Percentiles rank a stretch among this genome's conserved stretches.
These are phyloP conservation scores for Gracilariopsis chorda DNA, from an alignment of 23 red algal genomes.

Conservation along the genomic window DNA sequence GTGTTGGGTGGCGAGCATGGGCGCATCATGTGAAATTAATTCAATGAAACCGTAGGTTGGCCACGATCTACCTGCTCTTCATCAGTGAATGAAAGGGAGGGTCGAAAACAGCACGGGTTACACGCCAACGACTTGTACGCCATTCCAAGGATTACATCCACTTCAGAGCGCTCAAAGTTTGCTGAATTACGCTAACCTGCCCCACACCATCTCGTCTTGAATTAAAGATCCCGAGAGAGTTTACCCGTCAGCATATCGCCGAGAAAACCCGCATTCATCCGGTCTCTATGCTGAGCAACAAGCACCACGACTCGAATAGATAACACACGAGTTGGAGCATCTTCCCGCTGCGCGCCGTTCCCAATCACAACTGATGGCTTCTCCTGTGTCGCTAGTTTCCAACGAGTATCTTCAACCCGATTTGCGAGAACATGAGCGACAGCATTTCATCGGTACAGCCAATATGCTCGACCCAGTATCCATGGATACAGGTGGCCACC, in stretches of 20 bases:
- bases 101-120: conserved; percentile 91
- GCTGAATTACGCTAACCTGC: conserved; percentile 40
- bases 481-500: too few species aligned
- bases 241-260: conserved; percentile 59
- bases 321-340: conserved; percentile 40
- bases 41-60: too few species aligned
- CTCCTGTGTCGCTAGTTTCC: background rate
- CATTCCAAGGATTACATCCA: conserved; percentile 95
- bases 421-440: conserved; percentile 41
- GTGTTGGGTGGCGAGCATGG: too few species aligned
- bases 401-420: conserved; percentile 47
- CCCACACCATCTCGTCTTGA: conserved; percentile 68
- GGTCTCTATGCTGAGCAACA: conserved; percentile 64
- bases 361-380: conserved; percentile 27
- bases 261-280: conserved; percentile 62
- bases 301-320: conserved; percentile 42
- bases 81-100: conserved; percentile 92
- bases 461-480: conserved; percentile 88
- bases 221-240: conserved; percentile 42
- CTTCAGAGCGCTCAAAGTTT: conserved; percentile 81
- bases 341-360: conserved; percentile 36
- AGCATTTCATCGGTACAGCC: conserved; percentile 74
- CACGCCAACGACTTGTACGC: conserved; percentile 89
- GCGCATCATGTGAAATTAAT: too few species aligned
- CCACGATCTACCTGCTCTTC: conserved; percentile 56